These are phyloP conservation scores for Keithomyces neogunnii DNA, from an alignment of 2,329 filamentous ascomycete genomes.

Conservation along the genomic window DNA sequence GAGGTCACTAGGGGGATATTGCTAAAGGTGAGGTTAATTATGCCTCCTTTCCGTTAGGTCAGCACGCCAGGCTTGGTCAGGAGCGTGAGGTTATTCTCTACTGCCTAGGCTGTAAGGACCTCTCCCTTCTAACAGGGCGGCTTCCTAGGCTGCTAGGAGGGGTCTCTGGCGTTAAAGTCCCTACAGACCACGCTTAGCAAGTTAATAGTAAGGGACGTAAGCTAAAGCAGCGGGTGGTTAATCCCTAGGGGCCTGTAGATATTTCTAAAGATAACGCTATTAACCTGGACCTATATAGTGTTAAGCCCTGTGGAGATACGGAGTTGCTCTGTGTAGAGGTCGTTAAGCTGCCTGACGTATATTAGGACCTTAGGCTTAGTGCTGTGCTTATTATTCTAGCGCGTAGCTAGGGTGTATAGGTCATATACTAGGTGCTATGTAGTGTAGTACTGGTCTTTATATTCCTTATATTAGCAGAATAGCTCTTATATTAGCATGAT, in stretches of 20 bases:
- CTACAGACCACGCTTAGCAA: background rate
- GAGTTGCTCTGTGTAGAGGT: too few species aligned
- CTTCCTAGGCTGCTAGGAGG: background rate
- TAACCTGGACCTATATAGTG: background rate
- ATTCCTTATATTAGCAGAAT: too few species aligned
- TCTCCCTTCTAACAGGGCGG: background rate
- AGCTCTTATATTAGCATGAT: too few species aligned
- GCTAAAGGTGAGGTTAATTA: background rate
- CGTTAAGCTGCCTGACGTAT: too few species aligned
- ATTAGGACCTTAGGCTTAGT: too few species aligned
- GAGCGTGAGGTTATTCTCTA: background rate
- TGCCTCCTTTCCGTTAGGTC: background rate
- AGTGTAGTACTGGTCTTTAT: too few species aligned
- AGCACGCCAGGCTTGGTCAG: background rate
- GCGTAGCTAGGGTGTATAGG: too few species aligned
- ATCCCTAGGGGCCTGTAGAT: background rate
- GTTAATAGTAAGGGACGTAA: background rate
- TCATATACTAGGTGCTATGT: too few species aligned
- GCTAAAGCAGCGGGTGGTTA: background rate
- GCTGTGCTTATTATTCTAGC: too few species aligned
- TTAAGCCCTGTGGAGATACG: too few species aligned
- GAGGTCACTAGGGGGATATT: background rate
- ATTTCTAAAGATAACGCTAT: background rate
- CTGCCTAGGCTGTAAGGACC: background rate
- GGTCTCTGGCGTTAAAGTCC: background rate